These are phyloP conservation scores for Geoglossum cookeanum DNA, from an alignment of 2,329 filamentous ascomycete genomes.

Conservation along the genomic window DNA sequence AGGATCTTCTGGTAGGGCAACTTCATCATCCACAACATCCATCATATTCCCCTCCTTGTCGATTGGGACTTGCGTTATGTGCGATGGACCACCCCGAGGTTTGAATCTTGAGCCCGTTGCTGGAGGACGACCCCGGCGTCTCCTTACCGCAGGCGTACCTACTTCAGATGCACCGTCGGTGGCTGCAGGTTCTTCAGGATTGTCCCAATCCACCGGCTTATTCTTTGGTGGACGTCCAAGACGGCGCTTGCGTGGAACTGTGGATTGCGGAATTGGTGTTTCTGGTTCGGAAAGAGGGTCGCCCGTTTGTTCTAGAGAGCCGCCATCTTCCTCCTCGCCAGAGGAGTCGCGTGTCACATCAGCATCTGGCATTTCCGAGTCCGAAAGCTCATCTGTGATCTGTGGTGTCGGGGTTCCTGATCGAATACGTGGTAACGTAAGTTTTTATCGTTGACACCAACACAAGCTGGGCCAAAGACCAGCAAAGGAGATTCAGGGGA, in stretches of 20 bases:
- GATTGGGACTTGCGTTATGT: conserved; percentile 65
- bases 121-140: conserved; percentile 29
- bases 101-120: conserved; percentile 45
- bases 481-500: neutral
- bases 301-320: neutral
- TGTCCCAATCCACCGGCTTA: conserved; percentile 59
- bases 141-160: conserved; percentile 26
- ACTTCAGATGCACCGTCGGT: conserved; percentile 27
- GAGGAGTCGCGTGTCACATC: neutral
- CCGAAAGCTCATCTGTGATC: conserved; percentile 22
- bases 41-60: conserved; percentile 89
- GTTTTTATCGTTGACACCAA: neutral
- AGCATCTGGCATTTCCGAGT: conserved; percentile 25
- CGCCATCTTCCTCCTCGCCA: conserved; percentile 2
- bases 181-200: conserved; percentile 27
- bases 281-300: conserved; percentile 16
- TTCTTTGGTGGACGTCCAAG: conserved; percentile 79
- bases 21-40: conserved; percentile 82
- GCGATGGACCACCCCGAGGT: conserved; percentile 50
- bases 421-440: neutral
- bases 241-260: conserved; percentile 49
- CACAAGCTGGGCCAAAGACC: neutral
- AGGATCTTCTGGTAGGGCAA: conserved; percentile 66
- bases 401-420: conserved; percentile 24
- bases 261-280: conserved; percentile 24